Conservation (phyloP, 805 yeast species). For the Myxozyma lipomycoides region DNA sequence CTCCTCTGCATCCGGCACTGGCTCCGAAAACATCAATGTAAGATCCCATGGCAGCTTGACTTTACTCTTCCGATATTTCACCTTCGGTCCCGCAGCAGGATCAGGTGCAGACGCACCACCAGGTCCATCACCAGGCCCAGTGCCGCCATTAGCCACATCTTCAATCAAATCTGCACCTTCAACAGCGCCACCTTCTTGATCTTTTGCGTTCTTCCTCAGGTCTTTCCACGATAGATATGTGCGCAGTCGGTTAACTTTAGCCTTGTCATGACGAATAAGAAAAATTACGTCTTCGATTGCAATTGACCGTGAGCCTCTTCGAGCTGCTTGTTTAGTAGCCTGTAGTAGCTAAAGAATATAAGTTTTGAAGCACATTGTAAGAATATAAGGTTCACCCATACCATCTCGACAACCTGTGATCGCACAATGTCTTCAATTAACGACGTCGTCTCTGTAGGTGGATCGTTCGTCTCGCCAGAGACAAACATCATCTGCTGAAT, state of each 20-base stretch:
- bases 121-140: constrained; percentile 41
- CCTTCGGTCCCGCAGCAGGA: constrained; percentile 40
- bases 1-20: constrained; percentile 61
- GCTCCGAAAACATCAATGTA: constrained; percentile 89
- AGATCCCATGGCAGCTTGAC: constrained; percentile 93
- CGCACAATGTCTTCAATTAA: constrained; percentile 91
- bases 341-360: constrained; percentile 58
- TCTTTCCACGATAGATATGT: constrained; percentile 97
- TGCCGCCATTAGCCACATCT: constrained; percentile 44
- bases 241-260: constrained; percentile 85
- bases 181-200: constrained; percentile 53
- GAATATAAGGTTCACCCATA: no score
- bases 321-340: constrained; percentile 70
- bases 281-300: constrained; percentile 92
- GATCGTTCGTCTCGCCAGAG: constrained; percentile 89
- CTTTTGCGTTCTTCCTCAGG: constrained; percentile 76
- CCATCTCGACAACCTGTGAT: constrained; percentile 87
- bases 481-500: constrained; percentile 99
- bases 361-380: no score
- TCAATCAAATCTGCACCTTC: constrained; percentile 53
- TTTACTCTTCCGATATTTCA: constrained; percentile 63
- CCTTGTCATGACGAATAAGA: constrained; percentile 85
- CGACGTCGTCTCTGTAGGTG: constrained; percentile 88
- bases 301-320: constrained; percentile 77
- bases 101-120: constrained; percentile 30